A percentile compares a stretch with the other conserved stretches of the same genome.
phyloP scores from a whole-genome alignment of 768 basidiomycete genomes.

The Collybiopsis confluens region DNA sequence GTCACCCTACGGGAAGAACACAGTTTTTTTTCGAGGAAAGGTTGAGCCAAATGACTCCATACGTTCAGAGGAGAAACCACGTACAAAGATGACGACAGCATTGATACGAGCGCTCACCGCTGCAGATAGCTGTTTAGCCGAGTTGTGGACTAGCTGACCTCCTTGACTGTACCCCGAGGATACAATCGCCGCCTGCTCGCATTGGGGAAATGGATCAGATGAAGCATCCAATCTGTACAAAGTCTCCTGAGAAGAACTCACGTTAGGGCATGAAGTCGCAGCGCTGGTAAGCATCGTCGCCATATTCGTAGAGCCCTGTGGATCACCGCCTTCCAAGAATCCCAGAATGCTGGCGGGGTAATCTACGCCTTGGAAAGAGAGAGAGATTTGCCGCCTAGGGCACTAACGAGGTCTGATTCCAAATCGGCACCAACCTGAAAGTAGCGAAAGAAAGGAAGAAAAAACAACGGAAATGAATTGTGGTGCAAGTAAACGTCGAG shows the following conservation, averaged over 20 bases:
- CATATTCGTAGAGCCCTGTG: conserved; percentile 15
- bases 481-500: too few species aligned
- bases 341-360: conserved; percentile 16
- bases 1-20: conserved; percentile 26
- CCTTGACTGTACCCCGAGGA: conserved; percentile 22
- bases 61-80: background rate
- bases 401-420: conserved; percentile 11
- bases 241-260: too few species aligned
- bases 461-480: too few species aligned
- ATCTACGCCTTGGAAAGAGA: conserved; percentile 17
- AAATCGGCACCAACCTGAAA: conserved; percentile 12
- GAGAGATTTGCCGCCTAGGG: conserved; percentile 9
- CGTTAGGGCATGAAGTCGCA: conserved; percentile 19
- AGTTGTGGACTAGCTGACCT: conserved; percentile 33
- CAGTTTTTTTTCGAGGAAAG: too few species aligned
- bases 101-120: conserved; percentile 21
- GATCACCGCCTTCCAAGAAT: conserved; percentile 16
- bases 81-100: conserved; percentile 27
- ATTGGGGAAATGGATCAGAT: too few species aligned
- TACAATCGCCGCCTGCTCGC: conserved; percentile 17
- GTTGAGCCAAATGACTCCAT: too few species aligned
- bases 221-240: too few species aligned
- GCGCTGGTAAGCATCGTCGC: conserved; percentile 7
- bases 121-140: conserved; percentile 28
- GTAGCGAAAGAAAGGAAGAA: too few species aligned